Evolutionary conservation across 1,284 basidiomycete genomes (phyloP).

Genomic region (Vanrija humicola): DNA sequence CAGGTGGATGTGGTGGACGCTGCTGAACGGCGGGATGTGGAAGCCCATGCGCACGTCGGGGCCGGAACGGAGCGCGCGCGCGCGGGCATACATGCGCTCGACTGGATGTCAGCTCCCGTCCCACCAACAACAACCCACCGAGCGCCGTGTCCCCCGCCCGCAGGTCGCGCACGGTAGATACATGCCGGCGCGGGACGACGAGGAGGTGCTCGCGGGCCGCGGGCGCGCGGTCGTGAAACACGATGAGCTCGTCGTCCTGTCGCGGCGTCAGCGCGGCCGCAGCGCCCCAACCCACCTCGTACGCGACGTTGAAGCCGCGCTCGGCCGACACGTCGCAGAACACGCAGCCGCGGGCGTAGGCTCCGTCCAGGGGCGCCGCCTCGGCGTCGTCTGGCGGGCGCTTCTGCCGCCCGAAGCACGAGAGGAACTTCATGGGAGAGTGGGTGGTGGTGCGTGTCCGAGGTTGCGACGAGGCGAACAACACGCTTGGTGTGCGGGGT

Average conservation of each 20-base stretch:
- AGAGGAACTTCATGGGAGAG: background rate
- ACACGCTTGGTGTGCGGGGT: background rate
- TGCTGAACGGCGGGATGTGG: slow-evolving; percentile 76
- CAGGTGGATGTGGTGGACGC: slow-evolving; percentile 73
- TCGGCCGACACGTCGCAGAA: slow-evolving; percentile 59
- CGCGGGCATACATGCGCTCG: slow-evolving; percentile 60
- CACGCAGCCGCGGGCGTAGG: slow-evolving; percentile 41
- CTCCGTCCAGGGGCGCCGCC: background rate
- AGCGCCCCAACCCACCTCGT: slow-evolving; percentile 53
- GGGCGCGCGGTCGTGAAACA: slow-evolving; percentile 62
- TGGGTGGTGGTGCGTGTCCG: background rate
- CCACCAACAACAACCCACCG: slow-evolving; percentile 47
- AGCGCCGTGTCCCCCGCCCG: slow-evolving; percentile 52
- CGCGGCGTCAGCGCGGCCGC: background rate
- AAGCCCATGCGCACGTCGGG: slow-evolving; percentile 61
- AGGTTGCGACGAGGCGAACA: too few relatives aligned
- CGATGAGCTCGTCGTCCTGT: slow-evolving; percentile 60
- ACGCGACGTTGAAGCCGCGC: slow-evolving; percentile 60
- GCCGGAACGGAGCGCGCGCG: slow-evolving; percentile 48
- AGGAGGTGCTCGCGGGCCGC: slow-evolving; percentile 61
- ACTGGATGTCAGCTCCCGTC: slow-evolving; percentile 42
- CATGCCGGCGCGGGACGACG: slow-evolving; percentile 61
- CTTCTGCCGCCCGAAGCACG: background rate
- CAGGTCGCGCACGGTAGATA: slow-evolving; percentile 57
- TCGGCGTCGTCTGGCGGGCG: background rate